phyloP scores from a whole-genome alignment of 2,329 filamentous ascomycete genomes.

The Lithohypha guttulata region DNA sequence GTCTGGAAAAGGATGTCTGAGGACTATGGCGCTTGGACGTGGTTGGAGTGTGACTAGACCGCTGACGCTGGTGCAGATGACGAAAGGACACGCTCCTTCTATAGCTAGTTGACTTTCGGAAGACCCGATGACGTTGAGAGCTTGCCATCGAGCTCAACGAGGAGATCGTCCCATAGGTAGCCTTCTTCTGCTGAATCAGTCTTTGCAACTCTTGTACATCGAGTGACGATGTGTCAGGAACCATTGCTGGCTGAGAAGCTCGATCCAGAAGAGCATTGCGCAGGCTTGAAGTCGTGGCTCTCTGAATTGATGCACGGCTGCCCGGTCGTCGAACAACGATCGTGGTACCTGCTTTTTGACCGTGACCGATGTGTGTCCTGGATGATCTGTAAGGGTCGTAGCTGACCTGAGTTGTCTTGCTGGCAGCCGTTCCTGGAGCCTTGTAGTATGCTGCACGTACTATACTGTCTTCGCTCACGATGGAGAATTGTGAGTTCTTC shows the following conservation, averaged over 20 bases:
- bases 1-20: not conserved
- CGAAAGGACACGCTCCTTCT: conserved; percentile 55
- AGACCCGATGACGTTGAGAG: conserved; percentile 32
- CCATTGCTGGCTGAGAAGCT: not conserved
- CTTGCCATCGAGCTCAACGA: conserved; percentile 41
- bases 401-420: conserved; percentile 44
- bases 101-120: conserved; percentile 40
- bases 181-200: conserved; percentile 15
- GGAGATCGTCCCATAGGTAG: conserved; percentile 17
- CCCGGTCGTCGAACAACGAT: conserved; percentile 54
- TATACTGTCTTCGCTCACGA: conserved; percentile 43
- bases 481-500: conserved; percentile 46
- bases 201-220: conserved; percentile 17
- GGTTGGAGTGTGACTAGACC: conserved; percentile 17
- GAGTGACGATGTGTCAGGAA: conserved; percentile 15
- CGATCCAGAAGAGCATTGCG: conserved; percentile 10
- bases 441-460: conserved; percentile 41
- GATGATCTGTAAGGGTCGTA: conserved; percentile 80
- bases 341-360: conserved; percentile 51
- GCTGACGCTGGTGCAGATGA: conserved; percentile 44
- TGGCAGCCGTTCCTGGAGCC: conserved; percentile 32
- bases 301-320: conserved; percentile 15
- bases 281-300: conserved; percentile 9
- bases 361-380: conserved; percentile 38
- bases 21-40: not conserved